Base-by-base conservation (phyloP, 257 asterid species). In the Nicotiana paniculata region DNA sequence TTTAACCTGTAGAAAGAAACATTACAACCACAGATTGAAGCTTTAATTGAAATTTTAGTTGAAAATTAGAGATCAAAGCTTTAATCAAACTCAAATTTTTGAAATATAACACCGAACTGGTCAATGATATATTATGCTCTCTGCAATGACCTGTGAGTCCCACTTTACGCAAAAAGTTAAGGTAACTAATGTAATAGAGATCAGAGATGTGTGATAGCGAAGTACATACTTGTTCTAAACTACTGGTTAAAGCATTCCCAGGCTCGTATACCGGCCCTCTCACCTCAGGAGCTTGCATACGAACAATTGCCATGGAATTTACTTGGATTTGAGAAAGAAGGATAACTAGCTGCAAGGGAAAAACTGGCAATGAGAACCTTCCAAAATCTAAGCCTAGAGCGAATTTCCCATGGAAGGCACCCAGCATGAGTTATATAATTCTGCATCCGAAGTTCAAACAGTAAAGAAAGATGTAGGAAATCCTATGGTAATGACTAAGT, bases 301-400 rank as follows among this genome's bases (percentile, higher is more conserved):
- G 88, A 77, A 88, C 93, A 89, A 96, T 79, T 84, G 97, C 97
- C 97, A 96, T 94, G 65, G 99, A 93, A 82, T 96, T 96, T 85
- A 93, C 88, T 88, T 97, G 89, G 84, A 96, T 89, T 91, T 91
- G 94, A 63, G 97, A 89, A 62, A 93, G 89, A 84, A 96, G 92
- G 66, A 93, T 66, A 84, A 94, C 84, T 74, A 86, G 84, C 99
- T 96, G 92, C 92, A 91, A 65, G 69, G 53, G 33, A 76, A 48
- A 77, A 77, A 55, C 11, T 43, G 48, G 48, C 48, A 43, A 11
- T 43, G 63, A 75, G 80, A 17, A 75, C 53, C 63, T 48, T 35
- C 43, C 80, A 51, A 75, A 72, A 75, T 75, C 80, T 15, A 75
- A 48, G 54, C 63, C 61, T 12, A 26, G 24, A 46, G 15, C 12